Base-by-base conservation (phyloP, 352 stramenopile genomes). In the Pythium phragmitis region DNA sequence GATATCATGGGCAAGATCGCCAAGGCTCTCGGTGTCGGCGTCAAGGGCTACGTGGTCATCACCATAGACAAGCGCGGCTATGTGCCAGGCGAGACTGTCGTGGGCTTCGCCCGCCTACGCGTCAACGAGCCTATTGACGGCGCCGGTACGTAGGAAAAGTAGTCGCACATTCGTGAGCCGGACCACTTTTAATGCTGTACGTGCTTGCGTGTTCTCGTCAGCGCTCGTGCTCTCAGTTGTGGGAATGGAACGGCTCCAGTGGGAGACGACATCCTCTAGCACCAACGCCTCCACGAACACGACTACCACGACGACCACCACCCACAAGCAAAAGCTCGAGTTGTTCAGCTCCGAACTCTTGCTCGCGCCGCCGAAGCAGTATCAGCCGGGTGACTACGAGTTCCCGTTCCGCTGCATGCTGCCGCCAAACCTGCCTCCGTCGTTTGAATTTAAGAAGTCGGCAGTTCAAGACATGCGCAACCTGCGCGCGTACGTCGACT, bases 1-100 rank as follows among this genome's bases (percentile, higher is more conserved):
- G 26, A 30, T 19, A 21, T 19, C n/a, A 68, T 68, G 52, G 61
- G 61, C 53, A 57, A 63, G 26, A 43, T 68, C 61, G 53, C 53
- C 14, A 60, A 57, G 34, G 45, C 45, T 30, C 45, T 68, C 28
- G 55, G 55, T 16, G 58, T 68, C 21, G 47, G 47, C 46, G 61
- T 68, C 61, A 68, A 68, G 30, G 61, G 61, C 9, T 17, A 30
- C 1, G 23, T 63, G 14, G 17, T 49, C 34, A 62, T 68, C 52
- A 46, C 52, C 23, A 55, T 63, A n/a, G 43, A 68, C 34, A 52
- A 60, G 39, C 36, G n/a, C 3, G 23, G 42, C 52, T 68, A 63
- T 26, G 4, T 43, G 34, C 61, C 61, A 16, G 61, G 61, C 12
- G 53, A 68, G 28, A 57, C 55, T 26, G 45, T 68, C 17, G 48